A percentile compares a stretch with the other conserved stretches of the same genome.
These are phyloP conservation scores for Metarhizium anisopliae DNA, from an alignment of 2,329 filamentous ascomycete genomes.

Conservation along the genomic window DNA sequence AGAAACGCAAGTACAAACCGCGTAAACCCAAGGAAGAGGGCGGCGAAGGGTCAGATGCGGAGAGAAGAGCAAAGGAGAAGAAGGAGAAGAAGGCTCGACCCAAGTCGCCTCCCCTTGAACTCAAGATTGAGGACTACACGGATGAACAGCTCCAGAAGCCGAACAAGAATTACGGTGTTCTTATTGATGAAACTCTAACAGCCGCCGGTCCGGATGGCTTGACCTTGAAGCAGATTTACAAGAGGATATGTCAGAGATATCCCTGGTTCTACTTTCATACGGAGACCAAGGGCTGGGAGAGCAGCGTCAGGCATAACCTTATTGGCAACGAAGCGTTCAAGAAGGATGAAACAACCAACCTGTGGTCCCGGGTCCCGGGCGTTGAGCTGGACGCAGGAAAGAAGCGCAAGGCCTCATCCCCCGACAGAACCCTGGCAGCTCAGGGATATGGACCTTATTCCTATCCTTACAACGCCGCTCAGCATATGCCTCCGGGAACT, in stretches of 20 bases:
- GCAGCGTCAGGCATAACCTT: slow-evolving; percentile 54
- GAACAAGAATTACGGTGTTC: slow-evolving; percentile 52
- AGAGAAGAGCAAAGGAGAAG: slow-evolving; percentile 46
- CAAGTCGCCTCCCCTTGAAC: slow-evolving; percentile 51
- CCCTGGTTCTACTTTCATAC: slow-evolving; percentile 52
- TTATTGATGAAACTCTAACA: slow-evolving; percentile 51
- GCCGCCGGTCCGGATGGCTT: slow-evolving; percentile 45
- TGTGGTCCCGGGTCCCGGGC: slow-evolving; percentile 49
- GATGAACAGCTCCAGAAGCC: slow-evolving; percentile 51
- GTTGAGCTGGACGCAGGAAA: slow-evolving; percentile 52
- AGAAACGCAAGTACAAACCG: slow-evolving; percentile 60
- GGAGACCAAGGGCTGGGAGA: slow-evolving; percentile 58
- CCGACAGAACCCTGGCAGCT: slow-evolving; percentile 35
- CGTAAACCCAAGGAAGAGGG: slow-evolving; percentile 49
- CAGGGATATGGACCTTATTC: slow-evolving; percentile 28
- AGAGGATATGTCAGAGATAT: slow-evolving; percentile 48
- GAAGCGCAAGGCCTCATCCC: slow-evolving; percentile 47
- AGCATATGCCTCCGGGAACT: slow-evolving; percentile 24
- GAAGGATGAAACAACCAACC: slow-evolving; percentile 46
- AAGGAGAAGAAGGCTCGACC: slow-evolving; percentile 50
- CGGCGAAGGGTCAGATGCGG: slow-evolving; percentile 46
- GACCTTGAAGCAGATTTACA: slow-evolving; percentile 54
- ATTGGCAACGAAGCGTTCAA: slow-evolving; percentile 53
- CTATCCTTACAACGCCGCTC: slow-evolving; percentile 24
- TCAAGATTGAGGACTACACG: slow-evolving; percentile 46